Base-by-base conservation (phyloP, 1,284 basidiomycete genomes). In the Austropuccinia psidii region DNA sequence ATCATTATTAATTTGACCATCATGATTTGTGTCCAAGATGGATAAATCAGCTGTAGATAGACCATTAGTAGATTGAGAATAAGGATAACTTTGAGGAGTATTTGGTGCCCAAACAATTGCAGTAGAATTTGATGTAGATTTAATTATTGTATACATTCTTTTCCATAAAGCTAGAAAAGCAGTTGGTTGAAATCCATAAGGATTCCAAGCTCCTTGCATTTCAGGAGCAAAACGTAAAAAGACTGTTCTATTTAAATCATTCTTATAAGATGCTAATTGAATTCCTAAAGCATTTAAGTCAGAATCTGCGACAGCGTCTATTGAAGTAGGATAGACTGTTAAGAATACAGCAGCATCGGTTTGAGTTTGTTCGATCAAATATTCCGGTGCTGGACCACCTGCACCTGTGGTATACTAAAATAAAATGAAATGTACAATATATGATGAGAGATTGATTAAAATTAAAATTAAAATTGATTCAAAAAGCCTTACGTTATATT, bases 61-160 rank as follows among this genome's bases (percentile, higher is more conserved):
- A n/a, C 31, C 19, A 55, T 49, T 39, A 39, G 69, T 52, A 29
- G n/a, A n/a, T 31, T 62, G 58, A 29, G 33, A 58, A 70, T 78
- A 79, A 19, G 79, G 78, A 76, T 79, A 79, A 6, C 77, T 76
- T 50, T 49, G 31, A 19, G 76, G 77, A 11, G 77, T 77, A 74
- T 80, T 80, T 27, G 79, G 79, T 31, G 79, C 79, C 79, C 79
- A 80, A 19, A 80, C 79, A 33, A 80, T 76, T 67, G 77, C 77
- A 17, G 76, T 77, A 21, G 74, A 57, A 13, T 79, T 78, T 19
- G 77, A 78, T 58, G 77, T 74, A 5, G 74, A 45, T 76, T 78
- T 79, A 66, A 80, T 75, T 27, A 74, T 58, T 15, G 61, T 70
- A 70, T 79, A 78, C 77, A 79, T 78, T 27, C 62, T 49, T 37